phyloP scores from a whole-genome alignment of 2,329 filamentous ascomycete genomes.

The Calycina marina region DNA sequence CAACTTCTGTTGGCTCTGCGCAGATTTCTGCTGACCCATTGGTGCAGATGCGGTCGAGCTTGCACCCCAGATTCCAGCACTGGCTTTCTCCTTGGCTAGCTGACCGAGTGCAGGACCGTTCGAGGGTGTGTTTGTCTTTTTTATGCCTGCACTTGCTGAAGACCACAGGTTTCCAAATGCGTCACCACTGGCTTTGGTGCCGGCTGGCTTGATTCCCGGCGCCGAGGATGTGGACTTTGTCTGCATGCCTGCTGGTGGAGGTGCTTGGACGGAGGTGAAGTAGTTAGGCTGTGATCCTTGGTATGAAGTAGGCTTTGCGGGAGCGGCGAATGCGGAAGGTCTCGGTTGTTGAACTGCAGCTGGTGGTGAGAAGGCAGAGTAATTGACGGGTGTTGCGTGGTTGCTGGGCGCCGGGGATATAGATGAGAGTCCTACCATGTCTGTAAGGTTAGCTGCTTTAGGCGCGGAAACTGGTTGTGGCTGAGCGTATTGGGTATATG shows the following conservation, averaged over 20 bases:
- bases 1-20: conserved; percentile 20
- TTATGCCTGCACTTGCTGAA: conserved; percentile 52
- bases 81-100: conserved; percentile 95
- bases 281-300: conserved; percentile 82
- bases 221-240: conserved; percentile 17
- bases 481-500: conserved; percentile 58
- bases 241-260: conserved; percentile 18
- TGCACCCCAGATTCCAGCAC: conserved; percentile 84
- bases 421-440: conserved; percentile 66
- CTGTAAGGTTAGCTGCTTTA: conserved; percentile 65
- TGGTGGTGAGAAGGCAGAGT: conserved; percentile 45
- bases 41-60: conserved; percentile 28
- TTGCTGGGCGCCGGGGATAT: conserved; percentile 57
- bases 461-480: conserved; percentile 76
- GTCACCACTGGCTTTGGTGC: conserved; percentile 47
- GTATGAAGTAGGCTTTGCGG: conserved; percentile 38
- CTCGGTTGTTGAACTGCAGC: conserved; percentile 26
- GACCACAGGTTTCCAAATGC: conserved; percentile 82
- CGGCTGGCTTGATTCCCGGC: conserved; percentile 31
- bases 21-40: conserved; percentile 11
- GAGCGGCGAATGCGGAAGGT: conserved; percentile 23
- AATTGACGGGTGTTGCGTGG: conserved; percentile 42
- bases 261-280: conserved; percentile 64
- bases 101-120: conserved; percentile 75
- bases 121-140: conserved; percentile 48